These are phyloP conservation scores for Mycena capillaripes DNA, from an alignment of 768 basidiomycete genomes.

Conservation along the genomic window DNA sequence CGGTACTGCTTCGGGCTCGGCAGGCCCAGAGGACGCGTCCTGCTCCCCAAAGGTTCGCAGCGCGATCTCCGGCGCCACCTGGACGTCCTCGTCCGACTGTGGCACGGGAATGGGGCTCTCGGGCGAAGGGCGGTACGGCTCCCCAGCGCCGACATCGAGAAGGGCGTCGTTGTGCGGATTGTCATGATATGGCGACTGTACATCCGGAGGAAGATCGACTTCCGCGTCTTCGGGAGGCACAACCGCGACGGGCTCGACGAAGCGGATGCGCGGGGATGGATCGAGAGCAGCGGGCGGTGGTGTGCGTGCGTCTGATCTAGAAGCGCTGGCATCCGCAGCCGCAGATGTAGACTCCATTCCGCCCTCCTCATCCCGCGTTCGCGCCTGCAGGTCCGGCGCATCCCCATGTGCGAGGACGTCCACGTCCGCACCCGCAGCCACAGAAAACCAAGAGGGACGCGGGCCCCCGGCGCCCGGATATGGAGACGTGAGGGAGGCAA, in stretches of 20 bases:
- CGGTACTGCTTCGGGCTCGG: background rate
- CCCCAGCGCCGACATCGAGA: constrained; percentile 9
- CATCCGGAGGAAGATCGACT: background rate
- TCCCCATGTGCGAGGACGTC: no score
- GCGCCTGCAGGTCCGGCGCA: no score
- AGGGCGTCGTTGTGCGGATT: background rate
- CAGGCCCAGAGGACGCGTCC: background rate
- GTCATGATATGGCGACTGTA: background rate
- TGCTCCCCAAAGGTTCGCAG: background rate
- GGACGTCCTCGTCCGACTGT: constrained; percentile 11
- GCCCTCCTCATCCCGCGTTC: no score
- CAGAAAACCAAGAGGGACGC: background rate
- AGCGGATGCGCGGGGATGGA: no score
- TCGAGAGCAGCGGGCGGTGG: no score
- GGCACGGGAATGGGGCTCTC: constrained; percentile 27
- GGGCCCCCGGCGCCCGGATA: constrained; percentile 1
- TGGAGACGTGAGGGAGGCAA: constrained; percentile 8
- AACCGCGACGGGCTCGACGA: no score
- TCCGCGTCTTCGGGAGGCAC: no score
- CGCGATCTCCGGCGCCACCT: background rate
- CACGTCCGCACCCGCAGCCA: background rate
- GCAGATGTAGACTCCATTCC: no score
- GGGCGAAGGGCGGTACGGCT: constrained; percentile 30
- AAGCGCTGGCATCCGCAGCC: no score
- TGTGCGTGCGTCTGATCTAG: no score